Percentiles rank a stretch among this genome's conserved stretches.
These are phyloP conservation scores for Poronia punctata DNA, from an alignment of 495 filamentous ascomycete species.

Conservation along the genomic window DNA sequence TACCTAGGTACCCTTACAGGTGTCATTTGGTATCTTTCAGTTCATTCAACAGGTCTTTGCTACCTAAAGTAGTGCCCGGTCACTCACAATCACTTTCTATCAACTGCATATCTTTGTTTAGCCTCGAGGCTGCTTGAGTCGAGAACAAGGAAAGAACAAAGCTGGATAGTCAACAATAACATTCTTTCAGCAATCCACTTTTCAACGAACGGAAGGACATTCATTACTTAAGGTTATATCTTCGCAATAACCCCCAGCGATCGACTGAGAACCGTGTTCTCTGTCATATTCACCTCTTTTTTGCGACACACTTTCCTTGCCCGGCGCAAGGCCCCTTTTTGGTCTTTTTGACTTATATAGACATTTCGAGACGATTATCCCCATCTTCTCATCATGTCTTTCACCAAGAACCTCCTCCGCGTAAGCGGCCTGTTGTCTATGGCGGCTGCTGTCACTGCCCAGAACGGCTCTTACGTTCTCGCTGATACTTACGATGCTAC, in stretches of 20 bases:
- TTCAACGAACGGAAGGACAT: too few relatives aligned
- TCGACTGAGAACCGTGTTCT: neutral
- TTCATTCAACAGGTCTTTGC: too few relatives aligned
- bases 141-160: too few relatives aligned
- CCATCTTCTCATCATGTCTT: constrained; percentile 12
- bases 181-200: constrained; percentile 1
- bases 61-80: too few relatives aligned
- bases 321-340: constrained; percentile 17
- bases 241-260: neutral
- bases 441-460: constrained; percentile 17
- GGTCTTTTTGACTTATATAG: neutral
- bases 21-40: too few relatives aligned
- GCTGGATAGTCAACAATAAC: neutral
- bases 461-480: constrained; percentile 31
- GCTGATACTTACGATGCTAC: constrained; percentile 37
- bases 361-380: neutral
- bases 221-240: constrained; percentile 2
- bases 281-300: constrained; percentile 6
- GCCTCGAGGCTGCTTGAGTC: too few relatives aligned
- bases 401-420: constrained; percentile 10
- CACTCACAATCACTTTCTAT: too few relatives aligned
- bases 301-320: constrained; percentile 14
- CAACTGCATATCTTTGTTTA: too few relatives aligned
- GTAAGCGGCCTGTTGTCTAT: constrained; percentile 18
- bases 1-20: too few relatives aligned